Conservation (phyloP, 164 flowering plant species). For the Piper longum region DNA sequence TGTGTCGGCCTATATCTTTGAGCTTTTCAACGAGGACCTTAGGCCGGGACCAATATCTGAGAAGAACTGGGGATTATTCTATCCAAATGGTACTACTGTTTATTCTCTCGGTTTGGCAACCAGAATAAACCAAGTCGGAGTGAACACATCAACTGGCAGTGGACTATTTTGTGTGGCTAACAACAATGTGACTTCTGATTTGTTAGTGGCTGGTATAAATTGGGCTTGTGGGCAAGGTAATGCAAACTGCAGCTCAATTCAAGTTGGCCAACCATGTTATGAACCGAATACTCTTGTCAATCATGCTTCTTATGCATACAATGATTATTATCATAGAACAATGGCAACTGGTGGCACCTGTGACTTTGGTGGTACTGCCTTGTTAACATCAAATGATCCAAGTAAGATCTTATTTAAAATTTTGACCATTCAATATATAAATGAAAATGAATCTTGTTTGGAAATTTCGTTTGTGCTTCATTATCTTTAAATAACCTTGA, state of each 20-base stretch:
- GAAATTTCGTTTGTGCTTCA: background rate
- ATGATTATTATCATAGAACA: slow-evolving; percentile 75
- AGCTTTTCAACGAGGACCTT: slow-evolving; percentile 67
- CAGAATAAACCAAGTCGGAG: slow-evolving; percentile 13
- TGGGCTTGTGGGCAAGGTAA: slow-evolving; percentile 92
- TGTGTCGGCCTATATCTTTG: slow-evolving; percentile 65
- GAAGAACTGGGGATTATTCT: slow-evolving; percentile 62
- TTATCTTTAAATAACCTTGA: background rate
- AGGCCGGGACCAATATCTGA: slow-evolving; percentile 49
- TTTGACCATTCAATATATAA: background rate
- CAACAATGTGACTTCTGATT: slow-evolving; percentile 32
- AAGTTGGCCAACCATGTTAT: slow-evolving; percentile 59
- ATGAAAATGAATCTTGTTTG: background rate
- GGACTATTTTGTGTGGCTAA: slow-evolving; percentile 51
- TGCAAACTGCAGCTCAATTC: slow-evolving; percentile 69
- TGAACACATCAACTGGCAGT: slow-evolving; percentile 38
- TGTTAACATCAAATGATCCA: slow-evolving; percentile 42
- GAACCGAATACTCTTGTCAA: slow-evolving; percentile 36
- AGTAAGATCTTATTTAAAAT: slow-evolving; percentile 32
- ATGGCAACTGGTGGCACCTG: slow-evolving; percentile 67
- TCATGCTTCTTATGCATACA: slow-evolving; percentile 87
- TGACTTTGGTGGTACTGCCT: slow-evolving; percentile 74
- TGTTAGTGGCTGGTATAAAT: slow-evolving; percentile 50
- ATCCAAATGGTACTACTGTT: slow-evolving; percentile 43
- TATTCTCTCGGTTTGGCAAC: slow-evolving; percentile 29